Base-by-base conservation (phyloP, 2,329 filamentous ascomycete genomes). In the Colletotrichum kahawae region DNA sequence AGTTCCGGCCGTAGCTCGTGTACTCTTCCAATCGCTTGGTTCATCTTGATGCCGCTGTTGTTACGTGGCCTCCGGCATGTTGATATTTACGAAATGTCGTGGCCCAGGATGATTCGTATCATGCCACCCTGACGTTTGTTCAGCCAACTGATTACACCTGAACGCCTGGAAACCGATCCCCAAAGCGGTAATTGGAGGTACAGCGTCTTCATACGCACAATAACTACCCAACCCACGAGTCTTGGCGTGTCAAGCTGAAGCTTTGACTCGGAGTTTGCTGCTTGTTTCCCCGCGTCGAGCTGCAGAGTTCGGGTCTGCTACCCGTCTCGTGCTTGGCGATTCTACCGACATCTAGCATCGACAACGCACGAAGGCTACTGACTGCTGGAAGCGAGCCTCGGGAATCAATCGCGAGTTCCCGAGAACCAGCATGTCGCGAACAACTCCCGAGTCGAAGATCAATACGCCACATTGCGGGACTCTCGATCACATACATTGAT, bases 131-230 rank as follows among this genome's bases (percentile, higher is more conserved):
- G 57, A 36, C 21, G 57, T 62, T 36, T 14, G 0, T 8, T 34
- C 29, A 12, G 31, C 16, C 18, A 34, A 62, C 31, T 36, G 21
- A n/a, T 24, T 13, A 14, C 29, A 62, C 31, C 29, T 62, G 8
- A 62, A n/a, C 31, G 31, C 31, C 10, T 60, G 7, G 13, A 34
- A 16, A 5, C 5, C n/a, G 31, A 4, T 62, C 5, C 57, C 57
- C 18, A 24, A 62, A 36, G 0, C 18, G n/a, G 57, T 14, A 62
- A 34, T 21, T 7, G 31, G 31, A 62, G 18, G 57, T 34, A 33
- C n/a, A 21, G 7, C 0, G 5, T 0, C 12, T 34, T 21, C 6
- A 31, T 1, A 34, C 5, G 7, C 18, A 57, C 14, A 3, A 5
- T 8, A 16, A 57, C 21, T 13, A 51, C 43, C 12, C 54, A 29